Evolutionary conservation across 2,329 filamentous ascomycete species (phyloP), one percentile per base, ranked within the genome.

Genomic region (Cyphellophora europaea): DNA sequence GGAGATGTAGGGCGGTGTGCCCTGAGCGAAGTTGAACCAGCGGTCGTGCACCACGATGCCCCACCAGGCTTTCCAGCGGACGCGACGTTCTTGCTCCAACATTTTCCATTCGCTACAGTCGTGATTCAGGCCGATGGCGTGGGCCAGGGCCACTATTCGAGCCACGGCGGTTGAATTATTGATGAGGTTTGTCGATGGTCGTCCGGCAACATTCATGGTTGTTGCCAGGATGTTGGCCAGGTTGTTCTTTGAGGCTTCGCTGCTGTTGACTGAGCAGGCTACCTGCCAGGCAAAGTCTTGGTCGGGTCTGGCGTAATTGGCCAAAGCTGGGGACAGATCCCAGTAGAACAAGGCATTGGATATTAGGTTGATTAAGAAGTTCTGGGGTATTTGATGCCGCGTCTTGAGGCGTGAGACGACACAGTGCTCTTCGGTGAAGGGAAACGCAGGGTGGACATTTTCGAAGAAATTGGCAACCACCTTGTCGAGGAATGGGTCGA

Each of bases 201-300:
- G 61, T 1, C 75, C 76, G 1, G 68, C 69, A 2, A 79, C 55
- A 44, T 79, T 75, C 6, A 79, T 59, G 6, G 78, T 52, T 4
- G 72, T 66, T 2, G 73, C 68, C 14, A 69, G 63, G 15, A 79
- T 65, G 1, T 72, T 74, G 1, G 73, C 72, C 28, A 78, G 57
- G 1, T 74, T 71, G 0, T 74, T 74, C 0, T 69, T 70, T 1
- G 72, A 63, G 32, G 74, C 66, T 38, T 79, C 74, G 4, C 36
- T 34, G 42, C 76, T 73, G 3, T 77, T 58, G 1, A 74, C 72
- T 34, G 72, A 71, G 13, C 68, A 72, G 5, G 73, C 73, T 38
- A 76, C 63, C 38, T 79, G 79, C 65, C 77, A 77, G 6, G 74
- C 67, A 49, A 74, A 79, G 29, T 72, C 66, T 27, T 65, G 61